Percentiles rank a stretch among this genome's conserved stretches.
These are phyloP conservation scores for Candida fluviatilis DNA, from an alignment of 805 yeast genomes.

Conservation along the genomic window DNA sequence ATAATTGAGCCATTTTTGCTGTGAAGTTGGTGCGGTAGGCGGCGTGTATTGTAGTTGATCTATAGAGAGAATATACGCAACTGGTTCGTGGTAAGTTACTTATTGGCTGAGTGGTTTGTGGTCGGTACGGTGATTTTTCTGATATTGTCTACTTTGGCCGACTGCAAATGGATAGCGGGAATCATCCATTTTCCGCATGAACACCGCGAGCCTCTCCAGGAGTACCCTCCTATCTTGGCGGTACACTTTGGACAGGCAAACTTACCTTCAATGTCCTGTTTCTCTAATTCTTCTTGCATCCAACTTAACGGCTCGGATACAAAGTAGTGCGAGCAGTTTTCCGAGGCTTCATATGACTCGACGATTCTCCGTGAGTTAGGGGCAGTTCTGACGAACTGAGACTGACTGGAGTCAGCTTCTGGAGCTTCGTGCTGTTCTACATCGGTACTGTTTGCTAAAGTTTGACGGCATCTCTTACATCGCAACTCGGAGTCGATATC, in stretches of 20 bases:
- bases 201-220: slow-evolving; percentile 93
- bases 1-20: no score
- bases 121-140: slow-evolving; percentile 8
- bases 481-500: slow-evolving; percentile 41
- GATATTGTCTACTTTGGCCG: slow-evolving; percentile 75
- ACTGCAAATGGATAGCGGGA: slow-evolving; percentile 81
- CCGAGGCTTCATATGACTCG: slow-evolving; percentile 52
- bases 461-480: slow-evolving; percentile 79
- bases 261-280: slow-evolving; percentile 81
- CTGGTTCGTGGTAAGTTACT: slow-evolving; percentile 6
- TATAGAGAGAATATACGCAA: slow-evolving; percentile 8
- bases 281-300: slow-evolving; percentile 80
- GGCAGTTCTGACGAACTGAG: slow-evolving; percentile 61
- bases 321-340: slow-evolving; percentile 76
- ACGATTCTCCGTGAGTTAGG: slow-evolving; percentile 58
- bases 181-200: slow-evolving; percentile 95
- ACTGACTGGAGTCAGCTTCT: slow-evolving; percentile 57
- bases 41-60: slow-evolving; percentile 1
- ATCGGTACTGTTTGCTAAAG: slow-evolving; percentile 59
- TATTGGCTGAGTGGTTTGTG: slow-evolving; percentile 14
- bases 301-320: slow-evolving; percentile 78
- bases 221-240: slow-evolving; percentile 84
- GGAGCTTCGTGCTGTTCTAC: slow-evolving; percentile 68
- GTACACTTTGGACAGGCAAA: slow-evolving; percentile 80
- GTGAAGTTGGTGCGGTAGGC: no score